A percentile compares a stretch with the other conserved stretches of the same genome.
Conservation (phyloP, 495 filamentous ascomycete species). For the Penicilliopsis zonata region DNA sequence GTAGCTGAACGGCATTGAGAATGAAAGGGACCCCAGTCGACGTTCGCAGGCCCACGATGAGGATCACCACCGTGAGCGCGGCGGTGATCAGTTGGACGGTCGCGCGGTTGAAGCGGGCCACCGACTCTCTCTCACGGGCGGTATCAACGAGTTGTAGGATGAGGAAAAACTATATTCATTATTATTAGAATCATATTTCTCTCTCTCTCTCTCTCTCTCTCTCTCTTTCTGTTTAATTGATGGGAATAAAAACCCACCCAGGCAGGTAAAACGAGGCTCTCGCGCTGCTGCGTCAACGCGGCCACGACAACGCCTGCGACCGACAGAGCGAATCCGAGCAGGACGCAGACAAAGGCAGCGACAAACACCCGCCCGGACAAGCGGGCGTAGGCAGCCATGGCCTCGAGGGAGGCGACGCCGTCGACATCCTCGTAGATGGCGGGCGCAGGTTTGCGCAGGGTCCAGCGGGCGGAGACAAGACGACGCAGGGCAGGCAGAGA, state of each 20-base stretch:
- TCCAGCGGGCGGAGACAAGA: constrained; percentile 10
- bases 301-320: constrained; percentile 9
- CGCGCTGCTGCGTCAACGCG: background rate
- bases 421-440: constrained; percentile 18
- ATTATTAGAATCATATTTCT: too few species aligned
- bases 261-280: constrained; percentile 22
- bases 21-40: too few species aligned
- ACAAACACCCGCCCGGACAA: constrained; percentile 13
- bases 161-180: too few species aligned
- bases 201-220: too few species aligned
- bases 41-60: constrained; percentile 17
- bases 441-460: constrained; percentile 8
- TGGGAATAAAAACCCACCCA: too few species aligned
- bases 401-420: constrained; percentile 17
- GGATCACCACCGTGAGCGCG: constrained; percentile 16
- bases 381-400: constrained; percentile 16
- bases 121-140: constrained; percentile 4
- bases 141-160: constrained; percentile 17
- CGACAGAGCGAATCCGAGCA: constrained; percentile 10
- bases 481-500: constrained; percentile 14
- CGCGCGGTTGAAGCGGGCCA: constrained; percentile 5
- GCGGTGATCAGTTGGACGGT: constrained; percentile 9
- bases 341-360: constrained; percentile 8
- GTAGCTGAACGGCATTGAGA: too few species aligned
- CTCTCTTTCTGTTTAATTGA: constrained; percentile 23